These are phyloP conservation scores for Dipodascus geniculatus DNA, from an alignment of 805 yeast species.

Conservation along the genomic window DNA sequence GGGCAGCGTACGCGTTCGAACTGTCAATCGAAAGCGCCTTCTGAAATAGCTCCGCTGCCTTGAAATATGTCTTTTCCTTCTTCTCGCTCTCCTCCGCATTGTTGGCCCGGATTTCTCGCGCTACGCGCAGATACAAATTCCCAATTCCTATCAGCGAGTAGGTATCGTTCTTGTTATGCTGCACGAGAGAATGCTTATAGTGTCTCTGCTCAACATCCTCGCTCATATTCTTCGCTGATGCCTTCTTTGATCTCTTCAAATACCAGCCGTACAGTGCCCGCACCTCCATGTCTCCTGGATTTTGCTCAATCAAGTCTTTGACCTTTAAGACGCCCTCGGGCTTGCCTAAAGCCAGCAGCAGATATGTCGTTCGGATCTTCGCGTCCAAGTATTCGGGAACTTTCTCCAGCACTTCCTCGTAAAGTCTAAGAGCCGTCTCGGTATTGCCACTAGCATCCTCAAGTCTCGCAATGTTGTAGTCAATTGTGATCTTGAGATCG, in stretches of 20 bases:
- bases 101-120: conserved; percentile 53
- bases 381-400: conserved; percentile 70
- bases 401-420: conserved; percentile 42
- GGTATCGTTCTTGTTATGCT: conserved; percentile 69
- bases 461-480: conserved; percentile 70
- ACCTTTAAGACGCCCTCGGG: conserved; percentile 39
- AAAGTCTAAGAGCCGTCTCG: conserved; percentile 31
- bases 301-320: conserved; percentile 38
- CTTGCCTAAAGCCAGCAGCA: conserved; percentile 35
- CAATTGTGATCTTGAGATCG: conserved; percentile 32
- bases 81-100: conserved; percentile 41
- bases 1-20: conserved; percentile 88
- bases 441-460: conserved; percentile 37
- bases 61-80: conserved; percentile 59
- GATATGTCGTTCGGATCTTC: conserved; percentile 53
- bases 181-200: conserved; percentile 74
- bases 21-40: conserved; percentile 81
- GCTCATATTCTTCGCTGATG: conserved; percentile 33
- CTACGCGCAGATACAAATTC: conserved; percentile 68
- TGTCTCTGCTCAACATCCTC: conserved; percentile 59
- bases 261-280: conserved; percentile 93
- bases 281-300: conserved; percentile 60
- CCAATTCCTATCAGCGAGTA: conserved; percentile 87
- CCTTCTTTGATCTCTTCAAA: conserved; percentile 31
- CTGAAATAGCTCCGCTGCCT: conserved; percentile 87